These are phyloP conservation scores for Glycine tomentella DNA, from an alignment of 306 rosid species.

Conservation along the genomic window DNA sequence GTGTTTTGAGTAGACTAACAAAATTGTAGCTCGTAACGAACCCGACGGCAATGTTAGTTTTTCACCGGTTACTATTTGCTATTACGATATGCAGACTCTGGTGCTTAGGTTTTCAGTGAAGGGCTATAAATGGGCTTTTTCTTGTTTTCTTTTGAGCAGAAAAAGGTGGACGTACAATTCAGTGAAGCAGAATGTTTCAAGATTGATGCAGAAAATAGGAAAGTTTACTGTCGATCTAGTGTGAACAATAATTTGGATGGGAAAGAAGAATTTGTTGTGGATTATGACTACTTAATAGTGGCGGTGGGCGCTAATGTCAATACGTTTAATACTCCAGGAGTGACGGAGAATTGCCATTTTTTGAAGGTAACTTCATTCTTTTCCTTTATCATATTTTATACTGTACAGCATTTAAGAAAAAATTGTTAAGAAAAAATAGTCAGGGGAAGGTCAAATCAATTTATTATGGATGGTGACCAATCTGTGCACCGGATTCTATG, in stretches of 20 bases:
- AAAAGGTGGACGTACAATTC: slow-evolving; percentile 65
- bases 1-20: neutral
- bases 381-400: neutral
- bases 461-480: neutral
- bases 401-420: neutral
- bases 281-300: slow-evolving; percentile 82
- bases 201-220: slow-evolving; percentile 88
- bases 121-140: slow-evolving; percentile 18
- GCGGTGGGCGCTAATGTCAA: slow-evolving; percentile 91
- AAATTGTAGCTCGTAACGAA: slow-evolving; percentile 24
- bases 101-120: no score
- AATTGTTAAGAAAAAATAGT: neutral
- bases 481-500: slow-evolving; percentile 20
- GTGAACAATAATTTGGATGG: slow-evolving; percentile 62
- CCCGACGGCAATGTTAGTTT: neutral
- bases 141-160: slow-evolving; percentile 59
- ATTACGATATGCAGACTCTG: neutral
- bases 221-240: slow-evolving; percentile 77
- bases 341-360: slow-evolving; percentile 90
- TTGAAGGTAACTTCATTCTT: slow-evolving; percentile 67
- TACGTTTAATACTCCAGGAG: slow-evolving; percentile 98
- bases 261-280: slow-evolving; percentile 72
- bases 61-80: neutral
- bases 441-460: slow-evolving; percentile 13
- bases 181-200: slow-evolving; percentile 87